These are phyloP conservation scores for Neurospora pannonica DNA, from an alignment of 495 filamentous ascomycete genomes.

Conservation along the genomic window DNA sequence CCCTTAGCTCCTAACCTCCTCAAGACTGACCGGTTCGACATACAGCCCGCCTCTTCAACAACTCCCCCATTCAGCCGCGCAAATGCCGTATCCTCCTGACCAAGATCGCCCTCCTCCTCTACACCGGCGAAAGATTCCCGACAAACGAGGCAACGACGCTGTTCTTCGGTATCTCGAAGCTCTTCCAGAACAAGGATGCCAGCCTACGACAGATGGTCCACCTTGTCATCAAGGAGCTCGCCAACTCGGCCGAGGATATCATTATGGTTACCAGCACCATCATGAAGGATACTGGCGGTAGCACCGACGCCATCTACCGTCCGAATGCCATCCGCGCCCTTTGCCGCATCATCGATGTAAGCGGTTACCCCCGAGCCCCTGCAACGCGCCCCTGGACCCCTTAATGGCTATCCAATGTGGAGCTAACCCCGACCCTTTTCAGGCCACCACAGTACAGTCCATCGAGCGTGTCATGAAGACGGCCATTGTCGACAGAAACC, in stretches of 20 bases:
- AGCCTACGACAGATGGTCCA: conserved; percentile 98
- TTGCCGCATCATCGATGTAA: conserved; percentile 95
- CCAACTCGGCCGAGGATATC: conserved; percentile 93
- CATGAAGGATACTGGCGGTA: conserved; percentile 98
- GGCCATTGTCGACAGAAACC: conserved; percentile 97
- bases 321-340: conserved; percentile 95
- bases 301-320: conserved; percentile 89
- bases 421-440: conserved; percentile 6
- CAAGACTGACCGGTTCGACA: conserved; percentile 6
- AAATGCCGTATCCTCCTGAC: conserved; percentile 92
- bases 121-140: conserved; percentile 94
- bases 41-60: conserved; percentile 92
- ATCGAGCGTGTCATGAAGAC: conserved; percentile 99
- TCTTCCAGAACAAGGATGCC: conserved; percentile 99
- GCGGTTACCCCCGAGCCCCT: conserved; percentile 3
- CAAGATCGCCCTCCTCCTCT: conserved; percentile 93
- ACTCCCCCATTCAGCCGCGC: conserved; percentile 87
- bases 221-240: conserved; percentile 92
- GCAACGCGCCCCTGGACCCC: neutral
- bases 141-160: conserved; percentile 95
- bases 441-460: conserved; percentile 94
- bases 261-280: conserved; percentile 99
- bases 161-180: conserved; percentile 98
- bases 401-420: neutral
- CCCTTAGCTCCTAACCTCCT: conserved; percentile 3